Evolutionary conservation across 1,284 basidiomycete genomes (phyloP).

Genomic region (Irpex sp.): DNA sequence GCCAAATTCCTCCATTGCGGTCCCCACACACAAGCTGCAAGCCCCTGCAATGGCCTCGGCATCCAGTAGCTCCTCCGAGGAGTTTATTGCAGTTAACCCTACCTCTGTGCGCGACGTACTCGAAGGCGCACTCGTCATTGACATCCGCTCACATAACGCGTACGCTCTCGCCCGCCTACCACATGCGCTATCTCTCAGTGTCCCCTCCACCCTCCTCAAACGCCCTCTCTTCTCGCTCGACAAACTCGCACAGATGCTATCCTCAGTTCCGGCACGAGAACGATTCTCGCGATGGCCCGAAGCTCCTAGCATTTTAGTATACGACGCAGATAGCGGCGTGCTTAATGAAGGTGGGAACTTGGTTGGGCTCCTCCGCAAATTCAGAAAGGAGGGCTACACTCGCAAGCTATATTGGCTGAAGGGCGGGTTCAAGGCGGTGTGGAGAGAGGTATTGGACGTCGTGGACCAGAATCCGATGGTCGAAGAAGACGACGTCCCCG

Average conservation of each 20-base stretch:
- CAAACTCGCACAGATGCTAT: conserved; percentile 74
- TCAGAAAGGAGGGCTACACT: conserved; percentile 65
- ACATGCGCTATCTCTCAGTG: conserved; percentile 82
- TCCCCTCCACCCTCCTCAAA: conserved; percentile 92
- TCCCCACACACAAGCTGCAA: not conserved
- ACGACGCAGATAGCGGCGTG: conserved; percentile 72
- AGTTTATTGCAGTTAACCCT: conserved; percentile 32
- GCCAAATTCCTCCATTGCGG: no score
- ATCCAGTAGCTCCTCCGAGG: conserved; percentile 10
- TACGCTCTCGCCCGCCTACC: conserved; percentile 65
- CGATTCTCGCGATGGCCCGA: conserved; percentile 59
- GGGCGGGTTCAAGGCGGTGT: conserved; percentile 77
- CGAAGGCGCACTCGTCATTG: conserved; percentile 60
- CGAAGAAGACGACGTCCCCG: conserved; percentile 39
- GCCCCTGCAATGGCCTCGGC: conserved; percentile 1
- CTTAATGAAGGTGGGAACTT: conserved; percentile 70
- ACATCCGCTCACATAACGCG: conserved; percentile 83
- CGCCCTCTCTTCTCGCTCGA: conserved; percentile 79
- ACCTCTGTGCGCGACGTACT: conserved; percentile 30
- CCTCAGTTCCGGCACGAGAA: conserved; percentile 49
- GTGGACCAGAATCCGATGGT: conserved; percentile 46
- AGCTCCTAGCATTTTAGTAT: conserved; percentile 66
- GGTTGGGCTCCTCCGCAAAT: conserved; percentile 81
- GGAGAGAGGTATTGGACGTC: conserved; percentile 48
- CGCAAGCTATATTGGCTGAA: conserved; percentile 66